phyloP scores from a whole-genome alignment of 257 asterid genomes.

The Solanum lycopersicoides region DNA sequence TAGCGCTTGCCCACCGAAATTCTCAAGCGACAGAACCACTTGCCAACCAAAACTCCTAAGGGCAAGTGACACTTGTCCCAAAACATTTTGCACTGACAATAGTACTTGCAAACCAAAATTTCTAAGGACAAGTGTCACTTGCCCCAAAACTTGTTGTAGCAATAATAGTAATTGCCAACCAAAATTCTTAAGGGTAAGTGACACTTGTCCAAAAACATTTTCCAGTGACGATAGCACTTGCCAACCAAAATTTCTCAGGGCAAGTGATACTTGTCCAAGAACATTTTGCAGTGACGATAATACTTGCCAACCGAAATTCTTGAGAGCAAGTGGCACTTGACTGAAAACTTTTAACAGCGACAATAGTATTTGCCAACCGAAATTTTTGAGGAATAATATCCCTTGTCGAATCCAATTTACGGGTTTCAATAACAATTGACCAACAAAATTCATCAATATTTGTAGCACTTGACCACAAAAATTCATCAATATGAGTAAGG shows the following conservation, averaged over 20 bases:
- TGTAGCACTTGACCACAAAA: neutral
- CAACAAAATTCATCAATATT: neutral
- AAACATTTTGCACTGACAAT: neutral
- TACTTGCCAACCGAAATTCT: neutral
- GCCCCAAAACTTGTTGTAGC: neutral
- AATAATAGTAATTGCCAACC: no score
- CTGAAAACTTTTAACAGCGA: neutral
- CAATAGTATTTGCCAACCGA: neutral
- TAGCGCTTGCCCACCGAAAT: neutral
- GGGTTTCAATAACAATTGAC: neutral
- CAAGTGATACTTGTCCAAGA: neutral
- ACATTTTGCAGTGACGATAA: neutral
- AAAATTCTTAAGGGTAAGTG: neutral
- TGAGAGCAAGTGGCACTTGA: neutral
- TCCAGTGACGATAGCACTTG: neutral
- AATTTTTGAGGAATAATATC: fast-evolving
- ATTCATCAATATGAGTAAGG: neutral
- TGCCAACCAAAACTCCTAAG: neutral
- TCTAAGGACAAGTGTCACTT: neutral
- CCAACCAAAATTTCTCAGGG: neutral
- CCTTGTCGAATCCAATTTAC: neutral
- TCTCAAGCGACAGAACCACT: neutral
- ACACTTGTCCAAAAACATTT: neutral
- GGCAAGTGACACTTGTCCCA: neutral
- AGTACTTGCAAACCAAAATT: neutral